phyloP scores from a whole-genome alignment of 306 rosid genomes.

The Luffa aegyptiaca region DNA sequence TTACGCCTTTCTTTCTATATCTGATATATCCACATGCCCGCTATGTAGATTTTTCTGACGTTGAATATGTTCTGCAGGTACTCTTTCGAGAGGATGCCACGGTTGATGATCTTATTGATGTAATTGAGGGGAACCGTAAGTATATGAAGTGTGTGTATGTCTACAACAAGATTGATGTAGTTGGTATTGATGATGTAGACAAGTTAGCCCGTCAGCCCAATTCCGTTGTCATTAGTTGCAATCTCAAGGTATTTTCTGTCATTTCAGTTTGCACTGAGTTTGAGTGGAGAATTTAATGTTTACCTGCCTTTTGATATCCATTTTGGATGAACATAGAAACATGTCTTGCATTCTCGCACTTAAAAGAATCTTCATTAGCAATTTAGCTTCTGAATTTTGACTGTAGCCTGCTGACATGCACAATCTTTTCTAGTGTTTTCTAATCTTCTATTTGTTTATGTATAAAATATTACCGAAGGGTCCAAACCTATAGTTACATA shows the following conservation, averaged over 20 bases:
- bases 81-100: constrained; percentile 98
- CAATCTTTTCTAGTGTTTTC: background rate
- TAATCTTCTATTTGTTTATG: background rate
- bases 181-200: constrained; percentile 97
- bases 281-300: background rate
- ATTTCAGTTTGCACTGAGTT: background rate
- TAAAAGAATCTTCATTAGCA: background rate
- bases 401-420: background rate
- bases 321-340: background rate
- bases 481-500: background rate
- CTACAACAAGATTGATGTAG: constrained; percentile 95
- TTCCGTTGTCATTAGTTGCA: constrained; percentile 96
- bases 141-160: constrained; percentile 98
- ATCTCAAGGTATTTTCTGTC: constrained; percentile 53
- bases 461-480: background rate
- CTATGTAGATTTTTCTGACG: background rate
- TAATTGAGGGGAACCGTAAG: constrained; percentile 96
- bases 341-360: background rate
- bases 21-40: background rate
- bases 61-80: constrained; percentile 31
- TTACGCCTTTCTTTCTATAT: background rate
- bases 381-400: background rate
- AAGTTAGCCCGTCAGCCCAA: constrained; percentile 85
- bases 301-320: background rate
- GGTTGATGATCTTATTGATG: constrained; percentile 96